These are phyloP conservation scores for Tricholoma hemisulphureum DNA, from an alignment of 768 basidiomycete genomes.

Conservation along the genomic window DNA sequence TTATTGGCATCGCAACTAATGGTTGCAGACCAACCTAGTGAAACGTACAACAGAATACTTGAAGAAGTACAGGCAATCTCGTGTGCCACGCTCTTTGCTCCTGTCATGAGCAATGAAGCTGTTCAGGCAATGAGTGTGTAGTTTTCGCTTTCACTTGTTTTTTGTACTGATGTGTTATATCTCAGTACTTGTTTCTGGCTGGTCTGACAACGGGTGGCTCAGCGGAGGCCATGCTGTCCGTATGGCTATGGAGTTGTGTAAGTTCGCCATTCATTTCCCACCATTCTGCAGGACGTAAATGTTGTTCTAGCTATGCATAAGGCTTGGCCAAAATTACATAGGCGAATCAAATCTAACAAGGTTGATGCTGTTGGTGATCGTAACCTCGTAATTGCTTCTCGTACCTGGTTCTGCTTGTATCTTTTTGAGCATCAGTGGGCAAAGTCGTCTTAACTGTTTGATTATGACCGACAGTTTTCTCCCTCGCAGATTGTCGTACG, in stretches of 20 bases:
- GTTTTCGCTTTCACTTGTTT: background rate
- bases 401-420: constrained; percentile 93
- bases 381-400: constrained; percentile 74
- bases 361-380: constrained; percentile 61
- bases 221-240: constrained; percentile 95
- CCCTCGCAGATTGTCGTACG: constrained; percentile 77
- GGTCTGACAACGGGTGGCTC: constrained; percentile 95
- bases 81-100: constrained; percentile 82
- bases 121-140: constrained; percentile 90
- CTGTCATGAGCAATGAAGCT: constrained; percentile 81
- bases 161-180: constrained; percentile 4
- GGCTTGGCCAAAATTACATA: constrained; percentile 81
- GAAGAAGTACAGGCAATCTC: constrained; percentile 87
- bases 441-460: constrained; percentile 1
- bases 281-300: background rate
- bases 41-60: constrained; percentile 66
- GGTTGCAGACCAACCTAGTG: constrained; percentile 64
- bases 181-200: constrained; percentile 85
- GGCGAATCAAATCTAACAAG: constrained; percentile 73
- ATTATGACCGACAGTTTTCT: background rate
- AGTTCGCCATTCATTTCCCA: constrained; percentile 23
- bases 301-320: constrained; percentile 72
- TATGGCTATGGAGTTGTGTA: constrained; percentile 93
- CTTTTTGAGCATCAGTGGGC: constrained; percentile 92
- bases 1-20: constrained; percentile 4